A percentile compares a stretch with the other conserved stretches of the same genome.
phyloP scores from a whole-genome alignment of 73 alveolate species.

The Blepharisma japonicum region DNA sequence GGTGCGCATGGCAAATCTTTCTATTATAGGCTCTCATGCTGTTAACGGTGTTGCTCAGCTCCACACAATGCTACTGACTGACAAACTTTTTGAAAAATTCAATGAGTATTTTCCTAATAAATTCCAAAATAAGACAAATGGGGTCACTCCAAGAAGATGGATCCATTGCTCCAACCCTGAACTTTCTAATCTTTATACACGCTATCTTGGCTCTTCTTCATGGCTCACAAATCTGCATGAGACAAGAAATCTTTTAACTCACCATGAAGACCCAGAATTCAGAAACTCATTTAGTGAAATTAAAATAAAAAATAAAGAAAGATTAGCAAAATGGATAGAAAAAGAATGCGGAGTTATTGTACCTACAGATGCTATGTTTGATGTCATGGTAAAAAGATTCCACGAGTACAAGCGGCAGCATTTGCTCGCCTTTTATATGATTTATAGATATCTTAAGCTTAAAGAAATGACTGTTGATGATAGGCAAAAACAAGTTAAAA shows the following conservation, averaged over 20 bases:
- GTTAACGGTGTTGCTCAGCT: constrained; percentile 92
- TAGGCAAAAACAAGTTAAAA: constrained; percentile 31
- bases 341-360: constrained; percentile 54
- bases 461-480: constrained; percentile 44
- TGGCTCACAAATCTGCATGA: constrained; percentile 14
- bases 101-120: constrained; percentile 49
- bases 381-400: constrained; percentile 79
- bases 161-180: constrained; percentile 96
- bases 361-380: constrained; percentile 22
- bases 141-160: constrained; percentile 99
- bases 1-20: constrained; percentile 87
- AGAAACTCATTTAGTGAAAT: constrained; percentile 59
- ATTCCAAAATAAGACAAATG: constrained; percentile 81
- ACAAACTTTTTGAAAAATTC: constrained; percentile 30
- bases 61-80: constrained; percentile 75
- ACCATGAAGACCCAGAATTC: constrained; percentile 52
- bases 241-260: background rate
- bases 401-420: constrained; percentile 98
- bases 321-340: constrained; percentile 79
- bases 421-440: constrained; percentile 81
- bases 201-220: constrained; percentile 66
- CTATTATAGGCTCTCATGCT: constrained; percentile 66
- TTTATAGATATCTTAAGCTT: constrained; percentile 47
- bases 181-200: constrained; percentile 79
- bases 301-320: constrained; percentile 75